These are phyloP conservation scores for Starmerella vitae DNA, from an alignment of 805 yeast species.

Conservation along the genomic window DNA sequence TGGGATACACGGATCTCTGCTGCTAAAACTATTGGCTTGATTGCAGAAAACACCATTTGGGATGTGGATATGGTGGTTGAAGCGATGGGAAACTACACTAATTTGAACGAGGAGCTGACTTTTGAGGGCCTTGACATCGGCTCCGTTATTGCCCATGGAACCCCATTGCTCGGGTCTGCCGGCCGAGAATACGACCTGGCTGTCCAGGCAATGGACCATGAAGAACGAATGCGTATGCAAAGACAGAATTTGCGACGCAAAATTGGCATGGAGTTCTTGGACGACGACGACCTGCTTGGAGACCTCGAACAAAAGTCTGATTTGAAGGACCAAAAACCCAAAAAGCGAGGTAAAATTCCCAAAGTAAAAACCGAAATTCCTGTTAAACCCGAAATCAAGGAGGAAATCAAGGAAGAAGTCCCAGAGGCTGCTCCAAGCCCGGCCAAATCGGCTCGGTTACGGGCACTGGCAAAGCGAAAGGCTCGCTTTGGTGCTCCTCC, in stretches of 20 bases:
- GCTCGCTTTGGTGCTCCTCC: slow-evolving; percentile 42
- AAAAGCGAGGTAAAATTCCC: not conserved
- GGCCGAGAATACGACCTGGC: slow-evolving; percentile 36
- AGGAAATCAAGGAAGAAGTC: slow-evolving; percentile 9
- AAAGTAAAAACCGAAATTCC: not conserved
- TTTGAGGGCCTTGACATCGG: slow-evolving; percentile 29
- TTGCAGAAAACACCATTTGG: slow-evolving; percentile 73
- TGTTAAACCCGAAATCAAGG: slow-evolving; percentile 10
- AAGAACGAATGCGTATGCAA: slow-evolving; percentile 39
- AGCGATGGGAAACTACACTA: not conserved
- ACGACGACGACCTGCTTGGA: slow-evolving; percentile 26
- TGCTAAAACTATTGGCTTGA: slow-evolving; percentile 88
- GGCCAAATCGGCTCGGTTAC: slow-evolving; percentile 43
- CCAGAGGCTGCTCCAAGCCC: slow-evolving; percentile 1
- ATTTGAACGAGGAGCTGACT: slow-evolving; percentile 18
- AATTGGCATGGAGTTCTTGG: slow-evolving; percentile 34
- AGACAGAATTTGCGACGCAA: slow-evolving; percentile 33
- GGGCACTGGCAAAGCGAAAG: slow-evolving; percentile 87
- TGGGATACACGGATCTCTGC: slow-evolving; percentile 98
- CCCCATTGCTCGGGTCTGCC: slow-evolving; percentile 49
- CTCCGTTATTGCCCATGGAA: slow-evolving; percentile 30
- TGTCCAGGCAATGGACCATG: slow-evolving; percentile 30
- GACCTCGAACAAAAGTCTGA: slow-evolving; percentile 3
- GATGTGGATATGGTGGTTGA: slow-evolving; percentile 47
- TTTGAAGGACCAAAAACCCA: not conserved